A percentile compares a stretch with the other conserved stretches of the same genome.
Evolutionary conservation across 768 basidiomycete genomes (phyloP).

Genomic region (Grammothele lineata): DNA sequence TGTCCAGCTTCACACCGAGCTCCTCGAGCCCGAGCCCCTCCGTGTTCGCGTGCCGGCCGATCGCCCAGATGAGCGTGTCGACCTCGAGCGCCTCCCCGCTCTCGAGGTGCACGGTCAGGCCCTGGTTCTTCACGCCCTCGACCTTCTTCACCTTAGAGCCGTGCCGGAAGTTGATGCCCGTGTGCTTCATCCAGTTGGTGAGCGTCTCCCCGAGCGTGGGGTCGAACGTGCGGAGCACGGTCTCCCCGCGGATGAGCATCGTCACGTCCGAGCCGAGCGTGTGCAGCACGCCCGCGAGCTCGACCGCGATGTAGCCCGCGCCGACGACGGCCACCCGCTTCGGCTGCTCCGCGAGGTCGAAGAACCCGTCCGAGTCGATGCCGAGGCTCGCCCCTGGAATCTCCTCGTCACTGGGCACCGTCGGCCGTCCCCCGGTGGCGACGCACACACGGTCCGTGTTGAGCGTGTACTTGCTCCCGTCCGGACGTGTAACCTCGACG

Average conservation of each 20-base stretch:
- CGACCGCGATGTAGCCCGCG: conserved; percentile 97
- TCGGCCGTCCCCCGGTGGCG: conserved; percentile 84
- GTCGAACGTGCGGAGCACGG: conserved; percentile 91
- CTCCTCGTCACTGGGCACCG: conserved; percentile 66
- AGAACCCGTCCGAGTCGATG: conserved; percentile 95
- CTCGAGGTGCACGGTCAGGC: conserved; percentile 73
- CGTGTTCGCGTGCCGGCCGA: conserved; percentile 84
- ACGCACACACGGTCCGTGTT: conserved; percentile 75
- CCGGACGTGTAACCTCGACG: conserved; percentile 67
- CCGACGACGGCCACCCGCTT: conserved; percentile 92
- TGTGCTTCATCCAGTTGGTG: conserved; percentile 91
- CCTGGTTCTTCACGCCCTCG: conserved; percentile 66
- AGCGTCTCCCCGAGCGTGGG: conserved; percentile 78
- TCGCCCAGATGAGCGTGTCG: conserved; percentile 90
- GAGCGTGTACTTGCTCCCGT: conserved; percentile 68
- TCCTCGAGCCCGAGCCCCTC: conserved; percentile 73
- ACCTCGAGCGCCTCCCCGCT: conserved; percentile 77
- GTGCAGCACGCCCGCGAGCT: conserved; percentile 93
- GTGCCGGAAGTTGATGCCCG: conserved; percentile 87
- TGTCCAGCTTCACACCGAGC: conserved; percentile 67
- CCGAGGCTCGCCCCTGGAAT: conserved; percentile 91
- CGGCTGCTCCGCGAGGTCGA: conserved; percentile 85
- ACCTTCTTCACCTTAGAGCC: conserved; percentile 69
- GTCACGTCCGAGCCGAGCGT: conserved; percentile 90
- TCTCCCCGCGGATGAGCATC: conserved; percentile 84